Evolutionary conservation across 1,284 basidiomycete species (phyloP).

Genomic region (Marasmius tenuissimus): DNA sequence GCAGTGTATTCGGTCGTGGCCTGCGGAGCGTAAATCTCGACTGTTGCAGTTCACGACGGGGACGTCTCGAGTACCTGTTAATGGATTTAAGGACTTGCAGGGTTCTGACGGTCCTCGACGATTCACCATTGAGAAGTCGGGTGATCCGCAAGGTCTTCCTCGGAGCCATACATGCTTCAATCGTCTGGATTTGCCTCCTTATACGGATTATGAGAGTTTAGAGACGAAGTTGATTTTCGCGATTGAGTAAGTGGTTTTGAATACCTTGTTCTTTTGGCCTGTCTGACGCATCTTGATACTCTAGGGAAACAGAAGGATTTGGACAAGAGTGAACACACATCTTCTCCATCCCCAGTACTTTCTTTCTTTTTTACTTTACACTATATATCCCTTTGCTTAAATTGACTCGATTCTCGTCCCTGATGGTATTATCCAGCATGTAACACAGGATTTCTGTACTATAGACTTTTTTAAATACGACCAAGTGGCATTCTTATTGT

Average conservation of each 20-base stretch:
- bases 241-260: conserved; percentile 67
- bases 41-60: conserved; percentile 97
- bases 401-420: background rate
- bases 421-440: background rate
- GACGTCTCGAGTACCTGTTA: conserved; percentile 95
- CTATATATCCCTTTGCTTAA: background rate
- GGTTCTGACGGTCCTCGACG: conserved; percentile 94
- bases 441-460: background rate
- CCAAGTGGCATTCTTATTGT: too few relatives aligned
- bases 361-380: background rate
- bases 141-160: conserved; percentile 88
- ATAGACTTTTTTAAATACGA: background rate
- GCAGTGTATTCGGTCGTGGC: conserved; percentile 97
- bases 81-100: conserved; percentile 98
- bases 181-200: conserved; percentile 88
- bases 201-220: conserved; percentile 86
- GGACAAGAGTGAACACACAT: conserved; percentile 39
- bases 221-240: conserved; percentile 90
- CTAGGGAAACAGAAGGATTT: conserved; percentile 66
- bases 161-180: conserved; percentile 94
- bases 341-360: background rate
- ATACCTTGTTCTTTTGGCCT: conserved; percentile 5
- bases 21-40: conserved; percentile 92
- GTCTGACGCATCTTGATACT: background rate
- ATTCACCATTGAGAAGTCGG: conserved; percentile 95